A percentile compares a stretch with the other conserved stretches of the same genome.
These are phyloP conservation scores for Hypoxylon sp. DNA, from an alignment of 2,329 filamentous ascomycete species.

Conservation along the genomic window DNA sequence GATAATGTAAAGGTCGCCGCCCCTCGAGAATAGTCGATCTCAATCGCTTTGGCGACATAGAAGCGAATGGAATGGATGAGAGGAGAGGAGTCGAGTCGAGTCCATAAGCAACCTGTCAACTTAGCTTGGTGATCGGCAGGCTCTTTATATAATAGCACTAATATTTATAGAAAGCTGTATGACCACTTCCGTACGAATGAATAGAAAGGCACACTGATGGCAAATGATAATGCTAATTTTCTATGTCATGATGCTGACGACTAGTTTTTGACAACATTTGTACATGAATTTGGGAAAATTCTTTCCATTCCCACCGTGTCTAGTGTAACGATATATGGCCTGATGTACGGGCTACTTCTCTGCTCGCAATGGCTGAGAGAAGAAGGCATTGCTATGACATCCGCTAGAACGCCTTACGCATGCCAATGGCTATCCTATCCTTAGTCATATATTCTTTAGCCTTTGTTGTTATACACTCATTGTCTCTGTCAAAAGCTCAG, in stretches of 20 bases:
- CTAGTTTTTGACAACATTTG: background rate
- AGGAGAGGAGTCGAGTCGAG: background rate
- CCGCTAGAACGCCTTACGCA: background rate
- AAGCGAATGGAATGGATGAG: background rate
- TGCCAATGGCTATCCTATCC: background rate
- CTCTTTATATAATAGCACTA: background rate
- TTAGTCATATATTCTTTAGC: constrained; percentile 1
- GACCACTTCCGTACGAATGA: background rate
- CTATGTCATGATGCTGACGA: background rate
- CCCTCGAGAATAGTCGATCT: background rate
- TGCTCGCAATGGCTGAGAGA: background rate
- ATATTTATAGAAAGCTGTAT: background rate
- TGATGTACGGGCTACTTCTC: background rate
- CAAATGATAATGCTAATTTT: background rate
- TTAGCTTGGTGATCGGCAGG: background rate
- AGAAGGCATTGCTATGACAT: background rate
- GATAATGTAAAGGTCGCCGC: background rate
- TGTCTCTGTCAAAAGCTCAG: background rate
- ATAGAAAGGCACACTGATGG: background rate
- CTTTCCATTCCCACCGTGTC: background rate
- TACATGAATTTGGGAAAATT: background rate
- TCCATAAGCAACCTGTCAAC: background rate
- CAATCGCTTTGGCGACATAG: background rate
- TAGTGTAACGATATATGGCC: background rate
- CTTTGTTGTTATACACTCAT: background rate